Base-by-base conservation (phyloP, 768 basidiomycete genomes). In the Xerocomellus intermedius region DNA sequence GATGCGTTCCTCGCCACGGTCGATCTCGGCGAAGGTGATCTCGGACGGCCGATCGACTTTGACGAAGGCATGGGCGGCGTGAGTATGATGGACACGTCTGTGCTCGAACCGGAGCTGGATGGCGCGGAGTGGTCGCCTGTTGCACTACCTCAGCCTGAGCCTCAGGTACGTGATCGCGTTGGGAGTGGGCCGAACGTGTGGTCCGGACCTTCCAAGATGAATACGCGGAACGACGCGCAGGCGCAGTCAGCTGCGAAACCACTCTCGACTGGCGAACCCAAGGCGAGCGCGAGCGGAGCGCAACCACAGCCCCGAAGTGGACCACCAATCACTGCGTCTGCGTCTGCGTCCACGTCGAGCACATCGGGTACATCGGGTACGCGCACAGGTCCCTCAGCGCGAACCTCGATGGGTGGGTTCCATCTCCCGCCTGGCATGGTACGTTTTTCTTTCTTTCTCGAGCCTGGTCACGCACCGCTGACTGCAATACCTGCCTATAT, bases 1-100 rank as follows among this genome's bases (percentile, higher is more conserved):
- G 87, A 84, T 50, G 83, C 77, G 2, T 79, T 88, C 61, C 73
- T 85, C 35, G 85, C 86, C 19, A 69, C 75, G 10, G 75, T 84
- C 22, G 83, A 84, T 54, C 67, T 83, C 13, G 77, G 74, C 2
- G 79, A 79, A 19, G 74, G 73, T 35, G 79, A 80, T 55, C 49
- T 68, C 14, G 69, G 69, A 39, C 57, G 62, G 38, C 75, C 70
- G 8, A 77, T 77, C 33, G 69, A 77, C 55, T 76, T 68, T 43
- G 76, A 77, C 10, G 75, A 75, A 58, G 73, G 74, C 33, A n/a
- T 55, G 19, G 63, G 65, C 0, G 61, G 58, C 2, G 56, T 58
- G 46, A 60, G 48, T 32, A 41, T 43, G 41, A 26, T 50, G 42
- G 55, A 69, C 3, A 19, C 32, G 17, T 52, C 53, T 19, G 30